Percentiles rank a stretch among this genome's conserved stretches.
phyloP scores from a whole-genome alignment of 257 asterid species.

The Coffea canephora region DNA sequence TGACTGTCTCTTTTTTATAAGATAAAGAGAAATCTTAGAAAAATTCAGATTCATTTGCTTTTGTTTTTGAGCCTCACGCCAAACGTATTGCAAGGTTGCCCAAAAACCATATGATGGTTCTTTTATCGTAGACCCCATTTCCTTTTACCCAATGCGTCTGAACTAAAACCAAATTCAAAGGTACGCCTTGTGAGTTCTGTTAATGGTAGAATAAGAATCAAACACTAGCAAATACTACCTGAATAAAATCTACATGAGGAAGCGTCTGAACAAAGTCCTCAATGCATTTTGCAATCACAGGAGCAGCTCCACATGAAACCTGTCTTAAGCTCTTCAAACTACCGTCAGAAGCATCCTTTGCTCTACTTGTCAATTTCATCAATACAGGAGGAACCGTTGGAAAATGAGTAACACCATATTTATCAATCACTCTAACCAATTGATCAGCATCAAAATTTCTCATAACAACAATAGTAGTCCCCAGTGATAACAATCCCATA shows the following conservation, averaged over 20 bases:
- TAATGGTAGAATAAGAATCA: not conserved
- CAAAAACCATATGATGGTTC: not conserved
- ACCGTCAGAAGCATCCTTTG: slow-evolving; percentile 28
- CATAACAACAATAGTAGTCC: slow-evolving; percentile 59
- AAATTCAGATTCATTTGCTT: not conserved
- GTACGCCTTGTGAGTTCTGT: too few relatives aligned
- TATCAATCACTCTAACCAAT: slow-evolving; percentile 59
- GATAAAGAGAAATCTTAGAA: not conserved
- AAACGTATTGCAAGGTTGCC: not conserved
- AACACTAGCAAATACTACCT: slow-evolving; percentile 38
- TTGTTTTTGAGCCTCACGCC: not conserved
- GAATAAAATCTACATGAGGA: slow-evolving; percentile 74
- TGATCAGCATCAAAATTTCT: slow-evolving; percentile 56
- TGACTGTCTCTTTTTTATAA: too few relatives aligned
- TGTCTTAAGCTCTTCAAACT: slow-evolving; percentile 59
- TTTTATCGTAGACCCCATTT: not conserved
- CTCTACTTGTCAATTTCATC: slow-evolving; percentile 47
- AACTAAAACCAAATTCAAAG: not conserved
- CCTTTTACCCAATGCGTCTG: not conserved
- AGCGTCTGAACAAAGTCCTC: slow-evolving; percentile 50
- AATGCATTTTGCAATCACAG: slow-evolving; percentile 39
- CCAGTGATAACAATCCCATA: slow-evolving; percentile 70
- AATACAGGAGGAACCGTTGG: slow-evolving; percentile 67
- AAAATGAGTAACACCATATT: slow-evolving; percentile 63
- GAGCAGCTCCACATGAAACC: slow-evolving; percentile 86